Evolutionary conservation across 2,329 filamentous ascomycete species (phyloP), one percentile per base, ranked within the genome.

Genomic region (Cryphonectria nitschkei): DNA sequence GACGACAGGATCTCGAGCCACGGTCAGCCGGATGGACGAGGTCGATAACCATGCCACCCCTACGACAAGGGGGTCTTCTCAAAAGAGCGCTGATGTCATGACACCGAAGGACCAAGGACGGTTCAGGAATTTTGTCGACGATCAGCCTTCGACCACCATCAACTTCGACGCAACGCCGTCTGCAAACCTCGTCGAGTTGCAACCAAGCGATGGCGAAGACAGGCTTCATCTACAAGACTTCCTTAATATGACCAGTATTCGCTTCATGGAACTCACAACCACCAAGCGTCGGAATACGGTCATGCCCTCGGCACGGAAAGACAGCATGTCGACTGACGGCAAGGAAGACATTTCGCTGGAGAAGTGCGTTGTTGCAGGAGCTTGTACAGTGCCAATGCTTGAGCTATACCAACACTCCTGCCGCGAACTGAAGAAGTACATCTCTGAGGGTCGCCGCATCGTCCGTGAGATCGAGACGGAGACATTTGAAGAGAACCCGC

Each of bases 261-360:
- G 95, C 68, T 99, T 99, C 82, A 98, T 99, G 93, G 96, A 99
- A 79, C 85, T 99, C 65, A 97, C 92, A n/a, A 97, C 95, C 0
- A 98, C 95, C 1, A 98, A 98, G 79, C 87, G 95, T 75, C 88
- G 96, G 69, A 92, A 97, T 76, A 98, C 95, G 0, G 90, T 92
- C 62, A 92, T 88, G 2, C 90, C 90, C 19, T 79, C 83, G 68
- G 76, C 80, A 16, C 78, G 84, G 29, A 83, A 82, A 66, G 82
- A 86, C 60, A 82, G 82, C 32, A 77, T 80, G 9, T 75, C 80
- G 7, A 76, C 78, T 6, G 82, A 81, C 52, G 81, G 76, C 8
- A 81, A 84, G 71, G 87, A 89, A 39, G 85, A 88, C 60, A 75
- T 87, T 68, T 87, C 87, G 4, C 84, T 97, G 9, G 93, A 95